Base-by-base conservation (phyloP, 306 rosid species). In the Dalbergia cochinchinensis region DNA sequence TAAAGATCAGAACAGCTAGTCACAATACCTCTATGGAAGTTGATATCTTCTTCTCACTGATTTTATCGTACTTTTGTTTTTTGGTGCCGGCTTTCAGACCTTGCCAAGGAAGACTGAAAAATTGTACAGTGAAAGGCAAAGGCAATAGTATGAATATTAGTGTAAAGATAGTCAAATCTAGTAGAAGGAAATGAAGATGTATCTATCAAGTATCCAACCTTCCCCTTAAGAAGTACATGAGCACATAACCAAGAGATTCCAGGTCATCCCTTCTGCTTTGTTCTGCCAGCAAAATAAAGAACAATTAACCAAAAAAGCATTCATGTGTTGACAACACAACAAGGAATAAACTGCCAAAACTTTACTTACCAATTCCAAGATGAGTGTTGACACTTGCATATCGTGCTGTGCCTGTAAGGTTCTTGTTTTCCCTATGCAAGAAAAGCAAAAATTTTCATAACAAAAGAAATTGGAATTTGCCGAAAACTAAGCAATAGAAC, bases 241-340 rank as follows among this genome's bases (percentile, higher is more conserved):
- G 98, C 69, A 96, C 98, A 79, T 90, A 96, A 85, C 99, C 99
- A 81, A 96, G 98, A 86, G 99, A 96, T 84, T 96, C 99, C 85
- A 96, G 86, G 87, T 96, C 99, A 84, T 96, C 99, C 89, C 99
- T 93, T 93, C 99, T 93, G 91, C 99, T 96, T 90, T 96, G 99
- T 81, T 96, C 99, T 96, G 94, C 84, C 83, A 84, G 50, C 20
- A 78, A 80, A 86, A 79, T 67, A 76, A 72, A 78, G 63, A 50
- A 41, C 39, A 47, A 77, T 73, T 35, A 84, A 76, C 44, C 59
- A 48, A 76, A 20, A 42, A 67, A 48, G 71, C 37, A 73, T 39
- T 71, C 35, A n/a, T 37, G 59, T 19, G 72, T 76, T 51, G 62
- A 37, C 63, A 45, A 85, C 35, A 62, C 58, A 48, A 78, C 66